Evolutionary conservation across 495 filamentous ascomycete species (phyloP).

Genomic region (Aspergillus incahuasiensis): DNA sequence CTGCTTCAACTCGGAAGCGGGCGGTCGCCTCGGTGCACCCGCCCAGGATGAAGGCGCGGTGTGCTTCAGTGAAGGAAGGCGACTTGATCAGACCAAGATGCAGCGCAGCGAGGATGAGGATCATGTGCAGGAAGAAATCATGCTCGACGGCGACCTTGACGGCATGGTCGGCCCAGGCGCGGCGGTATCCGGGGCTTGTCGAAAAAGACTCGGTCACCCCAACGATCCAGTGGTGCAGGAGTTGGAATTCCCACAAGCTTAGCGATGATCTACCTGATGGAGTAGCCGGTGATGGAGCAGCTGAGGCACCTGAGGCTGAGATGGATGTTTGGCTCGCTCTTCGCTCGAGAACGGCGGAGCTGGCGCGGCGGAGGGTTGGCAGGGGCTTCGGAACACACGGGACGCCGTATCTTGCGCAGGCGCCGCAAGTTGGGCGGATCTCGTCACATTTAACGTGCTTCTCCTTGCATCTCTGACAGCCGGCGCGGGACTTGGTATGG

Average conservation of each 20-base stretch:
- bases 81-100: background rate
- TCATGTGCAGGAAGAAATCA: background rate
- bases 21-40: background rate
- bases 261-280: background rate
- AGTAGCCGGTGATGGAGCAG: background rate
- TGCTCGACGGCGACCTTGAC: background rate
- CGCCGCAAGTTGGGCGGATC: background rate
- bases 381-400: background rate
- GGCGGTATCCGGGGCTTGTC: background rate
- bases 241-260: background rate
- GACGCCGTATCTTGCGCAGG: background rate
- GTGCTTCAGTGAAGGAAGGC: background rate
- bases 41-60: background rate
- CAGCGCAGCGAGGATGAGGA: background rate
- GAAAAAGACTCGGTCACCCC: background rate
- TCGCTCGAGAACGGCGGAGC: background rate
- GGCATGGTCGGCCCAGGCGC: background rate
- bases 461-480: background rate
- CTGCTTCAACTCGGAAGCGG: background rate
- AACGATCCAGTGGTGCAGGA: background rate
- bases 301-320: background rate
- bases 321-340: background rate
- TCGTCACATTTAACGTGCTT: background rate
- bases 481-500: background rate
- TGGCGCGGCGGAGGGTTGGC: background rate